phyloP scores from a whole-genome alignment of 208 protist genomes.

The Leishmania braziliensis region DNA sequence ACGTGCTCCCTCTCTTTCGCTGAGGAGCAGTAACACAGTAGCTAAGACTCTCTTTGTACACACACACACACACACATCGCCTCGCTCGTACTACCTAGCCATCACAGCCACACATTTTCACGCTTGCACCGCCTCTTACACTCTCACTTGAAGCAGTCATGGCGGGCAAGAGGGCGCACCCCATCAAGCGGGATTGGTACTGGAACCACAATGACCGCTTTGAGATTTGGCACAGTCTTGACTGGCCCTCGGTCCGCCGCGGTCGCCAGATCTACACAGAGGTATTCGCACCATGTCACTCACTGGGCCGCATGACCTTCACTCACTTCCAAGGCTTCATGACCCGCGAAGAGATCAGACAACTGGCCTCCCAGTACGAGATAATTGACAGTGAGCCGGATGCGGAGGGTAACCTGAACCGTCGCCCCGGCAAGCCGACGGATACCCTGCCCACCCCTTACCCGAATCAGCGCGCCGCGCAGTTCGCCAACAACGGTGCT shows the following conservation, averaged over 20 bases:
- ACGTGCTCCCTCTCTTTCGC: conserved; percentile 1
- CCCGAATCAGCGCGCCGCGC: conserved; percentile 97
- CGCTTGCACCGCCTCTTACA: not conserved
- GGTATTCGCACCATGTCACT: conserved; percentile 98
- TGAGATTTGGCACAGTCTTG: conserved; percentile 89
- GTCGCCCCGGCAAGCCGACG: conserved; percentile 95
- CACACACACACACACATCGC: not conserved
- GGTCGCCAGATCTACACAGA: conserved; percentile 98
- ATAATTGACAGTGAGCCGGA: conserved; percentile 96
- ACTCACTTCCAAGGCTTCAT: conserved; percentile 97
- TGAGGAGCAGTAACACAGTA: conserved; percentile 32
- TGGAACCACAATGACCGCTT: conserved; percentile 91
- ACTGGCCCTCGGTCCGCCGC: conserved; percentile 94
- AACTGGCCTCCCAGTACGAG: conserved; percentile 91
- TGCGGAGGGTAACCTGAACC: conserved; percentile 95
- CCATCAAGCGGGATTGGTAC: conserved; percentile 89
- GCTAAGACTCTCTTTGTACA: not conserved
- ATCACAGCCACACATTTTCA: not conserved
- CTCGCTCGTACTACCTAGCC: not conserved
- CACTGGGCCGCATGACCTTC: conserved; percentile 95
- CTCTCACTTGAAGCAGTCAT: conserved; percentile 38
- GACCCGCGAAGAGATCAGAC: conserved; percentile 97
- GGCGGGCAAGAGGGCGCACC: conserved; percentile 86
- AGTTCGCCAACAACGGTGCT: conserved; percentile 97
- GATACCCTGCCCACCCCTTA: conserved; percentile 97